Evolutionary conservation across 306 rosid species (phyloP), one percentile per base, ranked within the genome.

Genomic region (Rosa multiflora): DNA sequence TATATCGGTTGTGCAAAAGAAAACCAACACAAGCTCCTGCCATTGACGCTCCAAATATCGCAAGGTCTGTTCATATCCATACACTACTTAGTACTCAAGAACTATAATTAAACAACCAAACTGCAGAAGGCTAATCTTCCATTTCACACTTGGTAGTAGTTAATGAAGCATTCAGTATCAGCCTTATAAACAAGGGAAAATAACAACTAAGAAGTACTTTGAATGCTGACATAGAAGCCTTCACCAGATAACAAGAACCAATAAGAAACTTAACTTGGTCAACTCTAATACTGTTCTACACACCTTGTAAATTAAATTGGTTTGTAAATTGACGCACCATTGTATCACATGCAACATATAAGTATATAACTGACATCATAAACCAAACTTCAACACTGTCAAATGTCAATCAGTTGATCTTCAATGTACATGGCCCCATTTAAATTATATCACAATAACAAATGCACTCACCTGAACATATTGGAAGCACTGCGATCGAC

Each of bases 1-100:
- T 95, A 87, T 89, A 88, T 74, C 98, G 88, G 81, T 95, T 92
- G 90, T 95, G 91, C 82, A 92, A 85, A 81, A 95, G 99, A 88
- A 95, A 95, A 72, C 99, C 99, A 71, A 88, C 95, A 84, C 99
- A 95, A 66, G 99, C 92, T 85, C 99, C 99, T 67, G 97, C 97
- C 99, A 95, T 92, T 80, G 99, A 95, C 75, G 96, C 98, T 81
- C 99, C 99, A 83, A 95, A 95, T 79, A 92, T 83, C 32, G 98
- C 89, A 81, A 95, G 91, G 69, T 90, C 99, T 95, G 93, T 86
- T 80, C 40, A 63, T 64, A 87, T 73, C 63, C 48, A 78, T 46
- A 79, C 66, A 81, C 49, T 35, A 68, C 51, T 84, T 73, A 80
- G 40, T 55, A 47, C 21, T 32, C 7, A 46, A 75, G 12, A 32